phyloP scores from a whole-genome alignment of 1,284 basidiomycete species.

The Melampsora abietis-canadensis region DNA sequence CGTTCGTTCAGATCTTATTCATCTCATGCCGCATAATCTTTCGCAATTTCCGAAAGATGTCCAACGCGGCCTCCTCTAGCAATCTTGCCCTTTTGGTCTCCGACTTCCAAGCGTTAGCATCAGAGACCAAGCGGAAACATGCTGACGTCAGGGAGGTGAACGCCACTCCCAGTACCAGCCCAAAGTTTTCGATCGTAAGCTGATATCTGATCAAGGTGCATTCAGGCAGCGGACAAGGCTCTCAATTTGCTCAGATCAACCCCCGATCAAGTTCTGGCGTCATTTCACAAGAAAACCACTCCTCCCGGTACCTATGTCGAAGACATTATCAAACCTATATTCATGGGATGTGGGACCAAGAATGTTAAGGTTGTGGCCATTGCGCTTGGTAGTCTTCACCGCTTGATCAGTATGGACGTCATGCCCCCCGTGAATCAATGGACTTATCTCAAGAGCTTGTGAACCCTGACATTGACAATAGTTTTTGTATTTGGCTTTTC shows the following conservation, averaged over 20 bases:
- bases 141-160: constrained; percentile 75
- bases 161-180: constrained; percentile 63
- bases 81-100: constrained; percentile 34
- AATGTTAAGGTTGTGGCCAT: constrained; percentile 91
- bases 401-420: constrained; percentile 79
- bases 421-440: constrained; percentile 61
- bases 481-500: background rate
- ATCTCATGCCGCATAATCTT: too few species aligned
- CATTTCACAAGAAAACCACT: constrained; percentile 45
- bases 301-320: constrained; percentile 57
- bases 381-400: constrained; percentile 82
- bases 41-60: background rate
- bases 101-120: constrained; percentile 65
- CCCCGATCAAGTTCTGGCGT: constrained; percentile 46
- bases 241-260: constrained; percentile 46
- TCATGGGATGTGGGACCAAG: constrained; percentile 89
- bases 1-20: too few species aligned
- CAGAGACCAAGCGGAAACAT: constrained; percentile 74
- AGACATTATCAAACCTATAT: constrained; percentile 79
- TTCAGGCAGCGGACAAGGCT: constrained; percentile 51
- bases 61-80: constrained; percentile 32
- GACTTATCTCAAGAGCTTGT: background rate
- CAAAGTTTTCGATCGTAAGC: constrained; percentile 44
- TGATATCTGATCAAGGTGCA: background rate
- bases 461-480: constrained; percentile 1